phyloP scores from a whole-genome alignment of 2,329 filamentous ascomycete genomes.

The Alternaria brassicicola region DNA sequence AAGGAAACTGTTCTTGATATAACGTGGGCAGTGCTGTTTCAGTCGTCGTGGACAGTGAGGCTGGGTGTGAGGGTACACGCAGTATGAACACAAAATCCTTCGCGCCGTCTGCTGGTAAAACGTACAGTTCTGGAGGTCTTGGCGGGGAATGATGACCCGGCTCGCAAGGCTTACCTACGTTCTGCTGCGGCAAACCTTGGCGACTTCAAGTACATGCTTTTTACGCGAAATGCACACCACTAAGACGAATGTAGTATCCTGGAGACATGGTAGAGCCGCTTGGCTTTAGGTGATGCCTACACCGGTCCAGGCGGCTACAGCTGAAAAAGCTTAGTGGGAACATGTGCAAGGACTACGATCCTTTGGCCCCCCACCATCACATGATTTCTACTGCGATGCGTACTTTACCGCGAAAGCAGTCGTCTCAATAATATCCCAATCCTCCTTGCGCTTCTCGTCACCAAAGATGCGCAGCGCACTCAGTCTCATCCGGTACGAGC shows the following conservation, averaged over 20 bases:
- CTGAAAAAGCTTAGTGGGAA: neutral
- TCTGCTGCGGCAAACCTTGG: neutral
- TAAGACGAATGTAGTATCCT: too few relatives aligned
- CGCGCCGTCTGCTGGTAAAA: neutral
- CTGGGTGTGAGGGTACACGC: slow-evolving; percentile 10
- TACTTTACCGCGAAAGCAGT: neutral
- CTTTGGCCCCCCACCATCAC: neutral
- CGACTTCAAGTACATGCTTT: neutral
- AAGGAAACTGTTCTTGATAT: slow-evolving; percentile 13
- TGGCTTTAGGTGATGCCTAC: neutral
- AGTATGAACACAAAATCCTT: too few relatives aligned
- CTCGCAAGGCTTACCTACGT: neutral
- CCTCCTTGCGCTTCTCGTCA: neutral
- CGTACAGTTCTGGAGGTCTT: neutral
- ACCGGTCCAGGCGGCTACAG: neutral
- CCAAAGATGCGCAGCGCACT: slow-evolving; percentile 20
- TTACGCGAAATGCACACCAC: neutral
- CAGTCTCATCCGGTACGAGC: slow-evolving; percentile 18
- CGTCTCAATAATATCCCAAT: slow-evolving; percentile 1
- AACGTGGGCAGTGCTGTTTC: neutral
- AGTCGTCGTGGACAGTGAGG: slow-evolving; percentile 19
- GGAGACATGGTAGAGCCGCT: too few relatives aligned
- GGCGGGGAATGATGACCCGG: neutral
- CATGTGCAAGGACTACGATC: neutral
- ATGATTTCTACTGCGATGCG: neutral